Base-by-base conservation (phyloP, 2,329 filamentous ascomycete genomes). In the Ophiobolus disseminans region DNA sequence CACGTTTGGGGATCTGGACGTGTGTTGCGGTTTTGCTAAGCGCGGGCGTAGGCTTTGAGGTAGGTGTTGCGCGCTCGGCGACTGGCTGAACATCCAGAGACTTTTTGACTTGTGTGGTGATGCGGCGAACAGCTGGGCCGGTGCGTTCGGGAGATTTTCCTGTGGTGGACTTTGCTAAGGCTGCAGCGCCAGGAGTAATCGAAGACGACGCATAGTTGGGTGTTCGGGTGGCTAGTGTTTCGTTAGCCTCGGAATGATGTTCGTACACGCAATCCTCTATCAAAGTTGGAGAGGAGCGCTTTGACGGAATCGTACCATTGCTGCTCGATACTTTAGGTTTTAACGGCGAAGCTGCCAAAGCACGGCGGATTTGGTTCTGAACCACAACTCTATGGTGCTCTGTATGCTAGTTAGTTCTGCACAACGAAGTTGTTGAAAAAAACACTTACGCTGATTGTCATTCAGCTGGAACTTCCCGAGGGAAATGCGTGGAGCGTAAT, bases 401-500 rank as follows among this genome's bases (percentile, higher is more conserved):
- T 44, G 32, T n/a, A 5, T 4, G 23, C 5, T 32, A 6, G 13
- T 37, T 32, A 32, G 30, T 14, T 2, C 11, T 5, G n/a, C 10
- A 20, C 13, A 7, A 10, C 7, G 11, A 2, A 2, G 11, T 9
- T 11, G 5, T 4, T 9, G 9, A 22, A 1, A 3, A 4, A 2
- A 5, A 31, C 36, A 16, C 30, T 36, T 45, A 53, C 54, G 8
- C 45, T 49, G 45, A 10, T n/a, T 19, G 4, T 23, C 34, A 11
- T n/a, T n/a, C n/a, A 53, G 37, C 3, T 14, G 8, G n/a, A 66
- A 36, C 11, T 40, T 48, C 0, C 61, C 53, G 9, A 66, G 30
- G 36, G 63, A 66, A 7, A 65, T 35, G 7, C 62, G 52, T 3
- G 59, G 63, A 8, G 50, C 37, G 23, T 62, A 63, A 13, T 57